A percentile compares a stretch with the other conserved stretches of the same genome.
These are phyloP conservation scores for Aspergillus homomorphus DNA, from an alignment of 495 filamentous ascomycete species.

Conservation along the genomic window DNA sequence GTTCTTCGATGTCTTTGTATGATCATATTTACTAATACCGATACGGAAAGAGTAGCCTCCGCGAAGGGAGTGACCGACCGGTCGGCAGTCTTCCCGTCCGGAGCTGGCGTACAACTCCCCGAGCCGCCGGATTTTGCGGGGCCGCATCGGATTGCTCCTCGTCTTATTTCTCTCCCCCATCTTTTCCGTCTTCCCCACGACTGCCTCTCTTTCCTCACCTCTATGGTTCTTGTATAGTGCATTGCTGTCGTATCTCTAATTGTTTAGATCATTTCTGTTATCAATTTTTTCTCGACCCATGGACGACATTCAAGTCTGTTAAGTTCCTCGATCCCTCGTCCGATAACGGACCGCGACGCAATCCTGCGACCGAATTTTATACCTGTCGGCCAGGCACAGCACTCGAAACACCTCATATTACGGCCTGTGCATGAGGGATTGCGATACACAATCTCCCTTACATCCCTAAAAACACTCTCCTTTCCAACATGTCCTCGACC, in stretches of 20 bases:
- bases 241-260: neutral
- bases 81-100: constrained; percentile 10
- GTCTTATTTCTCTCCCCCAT: constrained; percentile 8
- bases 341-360: constrained; percentile 16
- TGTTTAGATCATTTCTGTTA: no score
- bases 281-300: neutral
- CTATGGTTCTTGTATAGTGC: neutral
- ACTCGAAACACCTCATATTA: neutral
- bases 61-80: neutral
- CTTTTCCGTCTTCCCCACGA: neutral
- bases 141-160: constrained; percentile 18
- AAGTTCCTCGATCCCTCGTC: neutral
- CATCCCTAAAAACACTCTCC: neutral
- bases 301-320: constrained; percentile 7
- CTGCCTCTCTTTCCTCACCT: neutral
- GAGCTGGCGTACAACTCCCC: constrained; percentile 34
- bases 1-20: neutral
- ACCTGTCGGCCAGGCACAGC: neutral
- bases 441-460: neutral
- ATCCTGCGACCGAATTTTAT: neutral
- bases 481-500: constrained; percentile 27
- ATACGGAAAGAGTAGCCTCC: neutral
- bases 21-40: neutral
- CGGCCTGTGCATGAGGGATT: neutral
- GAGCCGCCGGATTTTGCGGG: constrained; percentile 28